Percentiles rank a stretch among this genome's conserved stretches.
These are phyloP conservation scores for Inonotus obliquus DNA, from an alignment of 1,284 basidiomycete species.

Conservation along the genomic window DNA sequence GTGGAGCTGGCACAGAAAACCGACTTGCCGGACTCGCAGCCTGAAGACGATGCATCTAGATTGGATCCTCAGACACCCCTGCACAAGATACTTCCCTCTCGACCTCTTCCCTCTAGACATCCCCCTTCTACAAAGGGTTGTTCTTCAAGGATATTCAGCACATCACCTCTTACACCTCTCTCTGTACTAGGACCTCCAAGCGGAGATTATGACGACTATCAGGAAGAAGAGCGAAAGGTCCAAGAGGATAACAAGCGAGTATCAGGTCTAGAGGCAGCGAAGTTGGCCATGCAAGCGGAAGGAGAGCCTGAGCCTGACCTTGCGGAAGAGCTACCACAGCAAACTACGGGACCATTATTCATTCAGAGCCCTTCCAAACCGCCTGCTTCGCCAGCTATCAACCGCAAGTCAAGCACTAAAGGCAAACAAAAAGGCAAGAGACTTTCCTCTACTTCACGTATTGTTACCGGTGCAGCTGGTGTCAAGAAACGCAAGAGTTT, in stretches of 20 bases:
- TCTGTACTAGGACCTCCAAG: neutral
- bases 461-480: neutral
- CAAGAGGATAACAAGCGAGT: neutral
- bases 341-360: neutral
- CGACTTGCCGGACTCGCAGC: neutral
- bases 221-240: conserved; percentile 2
- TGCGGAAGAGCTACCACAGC: neutral
- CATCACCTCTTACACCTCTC: conserved; percentile 10
- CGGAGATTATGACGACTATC: neutral
- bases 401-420: neutral
- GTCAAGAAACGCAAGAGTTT: conserved; percentile 4
- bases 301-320: neutral
- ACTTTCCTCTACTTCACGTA: neutral
- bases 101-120: neutral
- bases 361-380: neutral
- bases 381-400: neutral
- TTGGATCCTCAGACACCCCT: neutral
- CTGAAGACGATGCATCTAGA: neutral
- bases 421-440: neutral
- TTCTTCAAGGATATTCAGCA: neutral
- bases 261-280: neutral
- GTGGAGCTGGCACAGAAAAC: neutral
- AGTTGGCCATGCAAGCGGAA: neutral
- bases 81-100: conserved; percentile 2
- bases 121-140: neutral